Evolutionary conservation across 768 basidiomycete genomes (phyloP).

Genomic region (Dictyophora rubrovolvata): DNA sequence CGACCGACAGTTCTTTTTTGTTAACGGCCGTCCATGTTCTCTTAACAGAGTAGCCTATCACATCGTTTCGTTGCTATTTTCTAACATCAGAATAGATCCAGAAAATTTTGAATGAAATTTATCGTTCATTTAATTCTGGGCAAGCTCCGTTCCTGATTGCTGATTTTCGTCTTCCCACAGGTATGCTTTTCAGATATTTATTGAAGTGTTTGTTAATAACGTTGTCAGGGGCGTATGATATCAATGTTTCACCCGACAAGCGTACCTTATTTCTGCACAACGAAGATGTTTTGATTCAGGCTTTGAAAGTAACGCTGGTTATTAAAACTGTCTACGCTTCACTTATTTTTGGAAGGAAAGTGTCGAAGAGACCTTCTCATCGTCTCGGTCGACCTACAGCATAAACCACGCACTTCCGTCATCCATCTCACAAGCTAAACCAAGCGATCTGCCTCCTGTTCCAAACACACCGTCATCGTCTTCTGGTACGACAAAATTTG

Average conservation of each 20-base stretch:
- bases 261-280: slow-evolving; percentile 88
- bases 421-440: background rate
- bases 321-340: background rate
- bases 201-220: background rate
- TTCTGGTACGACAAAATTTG: background rate
- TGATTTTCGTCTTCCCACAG: slow-evolving; percentile 71
- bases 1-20: slow-evolving; percentile 86
- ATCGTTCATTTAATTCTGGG: slow-evolving; percentile 64
- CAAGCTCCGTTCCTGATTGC: slow-evolving; percentile 80
- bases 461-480: background rate
- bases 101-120: slow-evolving; percentile 88
- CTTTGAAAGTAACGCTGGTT: slow-evolving; percentile 51
- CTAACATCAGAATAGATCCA: slow-evolving; percentile 46
- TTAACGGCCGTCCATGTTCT: slow-evolving; percentile 86
- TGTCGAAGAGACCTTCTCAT: slow-evolving; percentile 58
- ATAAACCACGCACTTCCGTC: slow-evolving; percentile 26
- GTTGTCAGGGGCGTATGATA: slow-evolving; percentile 62
- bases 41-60: slow-evolving; percentile 48
- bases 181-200: slow-evolving; percentile 30
- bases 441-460: background rate
- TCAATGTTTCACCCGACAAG: slow-evolving; percentile 96
- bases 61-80: background rate
- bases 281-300: slow-evolving; percentile 67
- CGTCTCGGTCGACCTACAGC: slow-evolving; percentile 64
- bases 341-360: slow-evolving; percentile 34